A percentile compares a stretch with the other conserved stretches of the same genome.
These are phyloP conservation scores for Aureobasidium subglaciale DNA, from an alignment of 2,329 filamentous ascomycete species.

Conservation along the genomic window DNA sequence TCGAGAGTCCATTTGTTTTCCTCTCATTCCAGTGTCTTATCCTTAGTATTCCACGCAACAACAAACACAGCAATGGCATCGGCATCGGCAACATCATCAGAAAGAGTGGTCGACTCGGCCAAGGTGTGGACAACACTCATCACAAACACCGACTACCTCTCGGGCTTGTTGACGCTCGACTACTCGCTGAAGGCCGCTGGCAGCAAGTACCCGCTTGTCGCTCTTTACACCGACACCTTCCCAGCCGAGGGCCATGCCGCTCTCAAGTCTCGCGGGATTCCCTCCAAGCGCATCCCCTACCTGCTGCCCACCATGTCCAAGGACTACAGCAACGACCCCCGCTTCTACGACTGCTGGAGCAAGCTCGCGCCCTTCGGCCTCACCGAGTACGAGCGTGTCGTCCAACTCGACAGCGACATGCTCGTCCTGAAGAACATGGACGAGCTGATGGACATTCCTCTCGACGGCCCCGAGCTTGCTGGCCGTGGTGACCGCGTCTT, in stretches of 20 bases:
- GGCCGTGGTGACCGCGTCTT: conserved; percentile 61
- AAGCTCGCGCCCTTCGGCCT: conserved; percentile 76
- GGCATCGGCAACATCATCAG: not conserved
- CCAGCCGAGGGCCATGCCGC: conserved; percentile 61
- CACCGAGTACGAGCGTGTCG: conserved; percentile 67
- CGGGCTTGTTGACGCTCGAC: conserved; percentile 74
- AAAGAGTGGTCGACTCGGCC: conserved; percentile 25
- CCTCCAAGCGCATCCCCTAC: conserved; percentile 62
- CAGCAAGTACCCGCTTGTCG: conserved; percentile 71
- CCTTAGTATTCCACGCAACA: not conserved
- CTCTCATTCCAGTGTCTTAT: not conserved
- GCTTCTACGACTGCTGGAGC: conserved; percentile 87
- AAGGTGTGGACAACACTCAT: conserved; percentile 78
- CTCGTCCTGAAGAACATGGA: conserved; percentile 79
- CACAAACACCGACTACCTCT: conserved; percentile 74
- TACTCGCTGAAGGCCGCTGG: conserved; percentile 60
- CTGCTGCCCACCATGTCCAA: conserved; percentile 59
- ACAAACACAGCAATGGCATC: not conserved
- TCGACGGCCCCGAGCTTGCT: conserved; percentile 51
- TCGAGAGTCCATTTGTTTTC: not conserved
- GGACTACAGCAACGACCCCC: conserved; percentile 68
- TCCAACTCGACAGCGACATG: conserved; percentile 87
- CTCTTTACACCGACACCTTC: conserved; percentile 74
- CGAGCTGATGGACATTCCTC: conserved; percentile 75
- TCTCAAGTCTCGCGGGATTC: conserved; percentile 62